Conservation (phyloP, 31 red algal species). For the Bonnemaisonia californica region DNA sequence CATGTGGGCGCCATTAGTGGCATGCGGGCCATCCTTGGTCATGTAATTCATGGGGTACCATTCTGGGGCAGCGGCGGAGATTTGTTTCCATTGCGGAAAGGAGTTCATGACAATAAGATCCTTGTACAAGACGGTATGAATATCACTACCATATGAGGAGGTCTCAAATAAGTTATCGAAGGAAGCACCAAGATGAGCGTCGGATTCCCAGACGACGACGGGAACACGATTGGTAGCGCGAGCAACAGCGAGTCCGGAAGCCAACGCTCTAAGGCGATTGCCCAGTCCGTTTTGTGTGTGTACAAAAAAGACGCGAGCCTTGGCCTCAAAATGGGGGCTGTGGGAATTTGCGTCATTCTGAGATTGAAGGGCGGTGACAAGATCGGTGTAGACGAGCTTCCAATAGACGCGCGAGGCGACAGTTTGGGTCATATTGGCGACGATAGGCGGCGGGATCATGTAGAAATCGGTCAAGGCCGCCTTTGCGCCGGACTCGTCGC, state of each 20-base stretch:
- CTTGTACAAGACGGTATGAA: constrained; percentile 22
- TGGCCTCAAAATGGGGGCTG: not conserved
- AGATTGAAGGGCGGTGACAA: constrained; percentile 10
- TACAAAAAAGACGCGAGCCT: constrained; percentile 63
- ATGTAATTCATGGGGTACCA: constrained; percentile 67
- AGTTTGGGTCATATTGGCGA: constrained; percentile 20
- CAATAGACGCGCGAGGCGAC: constrained; percentile 25
- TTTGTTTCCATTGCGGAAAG: constrained; percentile 41
- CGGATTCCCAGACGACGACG: constrained; percentile 75
- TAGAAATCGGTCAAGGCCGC: constrained; percentile 1
- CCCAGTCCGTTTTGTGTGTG: constrained; percentile 87
- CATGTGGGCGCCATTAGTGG: constrained; percentile 15
- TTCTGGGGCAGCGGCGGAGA: not conserved
- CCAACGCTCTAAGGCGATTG: constrained; percentile 82
- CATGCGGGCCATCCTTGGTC: constrained; percentile 51
- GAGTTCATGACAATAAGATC: constrained; percentile 52
- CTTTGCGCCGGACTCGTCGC: not conserved
- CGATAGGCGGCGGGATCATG: constrained; percentile 1
- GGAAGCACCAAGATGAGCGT: constrained; percentile 66
- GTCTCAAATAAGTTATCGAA: constrained; percentile 61
- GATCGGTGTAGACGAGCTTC: constrained; percentile 46
- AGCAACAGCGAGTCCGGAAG: constrained; percentile 63
- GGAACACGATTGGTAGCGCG: constrained; percentile 47
- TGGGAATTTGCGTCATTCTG: not conserved
- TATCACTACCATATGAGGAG: not conserved